phyloP scores from a whole-genome alignment of 1,284 basidiomycete species.

The Trametes hirsuta region DNA sequence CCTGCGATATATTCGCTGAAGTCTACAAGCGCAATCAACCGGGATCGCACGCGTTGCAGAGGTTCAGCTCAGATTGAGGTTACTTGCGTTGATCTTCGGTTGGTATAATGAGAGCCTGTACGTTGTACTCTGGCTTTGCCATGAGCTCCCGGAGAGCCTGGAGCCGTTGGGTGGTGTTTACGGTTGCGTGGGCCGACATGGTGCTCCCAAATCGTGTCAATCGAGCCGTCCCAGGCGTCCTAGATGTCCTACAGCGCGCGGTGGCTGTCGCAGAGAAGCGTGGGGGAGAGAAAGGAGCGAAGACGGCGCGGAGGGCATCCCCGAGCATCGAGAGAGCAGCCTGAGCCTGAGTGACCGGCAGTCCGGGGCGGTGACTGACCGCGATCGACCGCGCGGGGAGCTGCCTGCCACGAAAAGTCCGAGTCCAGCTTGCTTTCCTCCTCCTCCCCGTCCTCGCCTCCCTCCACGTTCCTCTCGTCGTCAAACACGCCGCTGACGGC shows the following conservation, averaged over 20 bases:
- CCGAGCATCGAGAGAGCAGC: not conserved
- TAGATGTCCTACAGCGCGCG: not conserved
- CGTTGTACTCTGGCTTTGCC: slow-evolving; percentile 54
- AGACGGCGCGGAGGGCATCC: not conserved
- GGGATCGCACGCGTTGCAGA: not conserved
- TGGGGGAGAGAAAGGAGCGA: not conserved
- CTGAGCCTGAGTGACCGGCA: not conserved
- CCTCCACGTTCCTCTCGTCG: not conserved
- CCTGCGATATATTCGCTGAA: slow-evolving; percentile 88
- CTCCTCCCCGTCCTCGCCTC: not conserved
- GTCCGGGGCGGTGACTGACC: slow-evolving; percentile 1
- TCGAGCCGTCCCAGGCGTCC: not conserved
- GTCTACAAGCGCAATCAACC: slow-evolving; percentile 51
- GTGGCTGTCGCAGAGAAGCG: not conserved
- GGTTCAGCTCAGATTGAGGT: not conserved
- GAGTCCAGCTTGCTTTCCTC: not conserved
- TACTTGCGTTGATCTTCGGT: slow-evolving; percentile 87
- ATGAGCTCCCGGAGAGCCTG: slow-evolving; percentile 67
- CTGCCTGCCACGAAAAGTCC: slow-evolving; percentile 6
- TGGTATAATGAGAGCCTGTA: slow-evolving; percentile 79
- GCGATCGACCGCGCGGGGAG: not conserved
- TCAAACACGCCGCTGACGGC: not conserved
- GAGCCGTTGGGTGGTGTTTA: slow-evolving; percentile 67
- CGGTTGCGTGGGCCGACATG: slow-evolving; percentile 43
- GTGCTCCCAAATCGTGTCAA: slow-evolving; percentile 12